These are phyloP conservation scores for Aspergillus persii DNA, from an alignment of 2,329 filamentous ascomycete genomes.

Conservation along the genomic window DNA sequence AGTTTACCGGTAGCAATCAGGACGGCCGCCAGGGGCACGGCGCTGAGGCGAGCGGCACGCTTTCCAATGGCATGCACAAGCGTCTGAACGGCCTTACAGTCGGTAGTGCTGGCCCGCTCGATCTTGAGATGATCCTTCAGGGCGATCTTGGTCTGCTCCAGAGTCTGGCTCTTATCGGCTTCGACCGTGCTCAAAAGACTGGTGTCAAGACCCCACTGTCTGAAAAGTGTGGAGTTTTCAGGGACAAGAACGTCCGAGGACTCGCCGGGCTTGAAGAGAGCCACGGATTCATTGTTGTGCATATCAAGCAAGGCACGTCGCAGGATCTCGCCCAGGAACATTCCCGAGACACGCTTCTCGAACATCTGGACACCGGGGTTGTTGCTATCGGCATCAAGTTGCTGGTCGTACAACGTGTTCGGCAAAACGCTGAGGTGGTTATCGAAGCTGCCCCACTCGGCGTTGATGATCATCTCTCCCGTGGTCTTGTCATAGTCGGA, in stretches of 20 bases:
- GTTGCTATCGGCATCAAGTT: conserved; percentile 74
- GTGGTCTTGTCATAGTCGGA: conserved; percentile 69
- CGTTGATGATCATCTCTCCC: conserved; percentile 96
- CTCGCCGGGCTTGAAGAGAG: conserved; percentile 75
- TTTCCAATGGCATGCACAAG: conserved; percentile 81
- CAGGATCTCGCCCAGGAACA: conserved; percentile 95
- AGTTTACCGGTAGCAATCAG: conserved; percentile 78
- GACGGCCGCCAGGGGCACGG: conserved; percentile 82
- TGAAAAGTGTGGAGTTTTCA: conserved; percentile 65
- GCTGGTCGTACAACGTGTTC: conserved; percentile 75
- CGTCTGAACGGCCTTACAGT: conserved; percentile 82
- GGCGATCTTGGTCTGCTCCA: conserved; percentile 71
- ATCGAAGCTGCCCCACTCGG: conserved; percentile 98
- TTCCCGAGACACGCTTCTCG: conserved; percentile 95
- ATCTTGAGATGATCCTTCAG: conserved; percentile 75
- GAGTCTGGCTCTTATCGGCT: conserved; percentile 70
- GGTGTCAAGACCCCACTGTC: conserved; percentile 87
- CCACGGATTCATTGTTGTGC: conserved; percentile 63
- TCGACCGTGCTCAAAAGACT: conserved; percentile 84
- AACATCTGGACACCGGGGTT: conserved; percentile 98
- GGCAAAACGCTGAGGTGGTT: conserved; percentile 87
- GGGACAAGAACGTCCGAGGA: conserved; percentile 70
- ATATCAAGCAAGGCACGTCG: conserved; percentile 73
- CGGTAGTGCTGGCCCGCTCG: conserved; percentile 72
- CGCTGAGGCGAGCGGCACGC: conserved; percentile 81